phyloP scores from a whole-genome alignment of 78 protist genomes.

The Dictyostelium brefeldianum region DNA sequence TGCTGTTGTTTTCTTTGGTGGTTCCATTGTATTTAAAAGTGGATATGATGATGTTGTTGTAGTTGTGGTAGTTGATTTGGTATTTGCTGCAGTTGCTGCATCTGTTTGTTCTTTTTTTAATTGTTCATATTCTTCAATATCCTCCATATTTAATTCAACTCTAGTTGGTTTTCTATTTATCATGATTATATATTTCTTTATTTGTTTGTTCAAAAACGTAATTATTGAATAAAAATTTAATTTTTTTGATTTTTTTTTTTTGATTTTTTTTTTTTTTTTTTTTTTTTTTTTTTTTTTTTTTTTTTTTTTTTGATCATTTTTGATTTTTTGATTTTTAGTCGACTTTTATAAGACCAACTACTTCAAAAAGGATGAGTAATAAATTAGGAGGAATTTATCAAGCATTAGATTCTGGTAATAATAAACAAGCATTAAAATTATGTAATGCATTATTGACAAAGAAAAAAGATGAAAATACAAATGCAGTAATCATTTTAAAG shows the following conservation, averaged over 20 bases:
- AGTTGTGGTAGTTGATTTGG: neutral
- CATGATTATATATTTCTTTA: neutral
- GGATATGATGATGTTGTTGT: neutral
- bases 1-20: conserved; percentile 25
- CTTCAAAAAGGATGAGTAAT: conserved; percentile 30
- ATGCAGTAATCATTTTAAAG: conserved; percentile 11
- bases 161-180: conserved; percentile 70
- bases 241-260: too few relatives aligned
- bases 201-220: too few relatives aligned
- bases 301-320: neutral
- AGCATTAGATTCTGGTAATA: conserved; percentile 57
- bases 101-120: conserved; percentile 62
- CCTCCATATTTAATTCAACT: conserved; percentile 70
- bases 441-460: conserved; percentile 40
- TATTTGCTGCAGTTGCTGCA: neutral
- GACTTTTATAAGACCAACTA: too few relatives aligned
- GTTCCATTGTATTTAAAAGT: neutral
- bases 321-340: too few relatives aligned
- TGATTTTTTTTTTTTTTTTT: too few relatives aligned
- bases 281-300: too few relatives aligned
- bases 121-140: conserved; percentile 65
- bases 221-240: neutral
- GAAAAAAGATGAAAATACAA: conserved; percentile 16
- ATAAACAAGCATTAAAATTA: conserved; percentile 53
- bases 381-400: conserved; percentile 40